Percentiles rank a stretch among this genome's conserved stretches.
Evolutionary conservation across 2,329 filamentous ascomycete genomes (phyloP).

Genomic region (Aspergillus pseudoglaucus): DNA sequence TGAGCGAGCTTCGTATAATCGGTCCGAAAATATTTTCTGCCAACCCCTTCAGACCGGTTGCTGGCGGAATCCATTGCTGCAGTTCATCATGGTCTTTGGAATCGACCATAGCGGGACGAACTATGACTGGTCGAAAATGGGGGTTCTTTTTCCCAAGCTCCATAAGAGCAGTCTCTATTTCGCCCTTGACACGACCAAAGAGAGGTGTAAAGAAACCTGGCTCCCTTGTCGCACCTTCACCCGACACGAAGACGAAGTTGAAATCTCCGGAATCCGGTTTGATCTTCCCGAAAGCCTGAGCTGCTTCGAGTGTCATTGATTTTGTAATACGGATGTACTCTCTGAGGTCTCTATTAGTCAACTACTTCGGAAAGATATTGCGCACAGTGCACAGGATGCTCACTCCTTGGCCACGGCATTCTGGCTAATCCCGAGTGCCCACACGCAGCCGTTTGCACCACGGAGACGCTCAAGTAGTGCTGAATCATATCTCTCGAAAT

Average conservation of each 20-base stretch:
- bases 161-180: slow-evolving; percentile 55
- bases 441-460: slow-evolving; percentile 63
- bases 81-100: slow-evolving; percentile 22
- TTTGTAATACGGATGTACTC: slow-evolving; percentile 64
- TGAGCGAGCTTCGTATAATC: slow-evolving; percentile 12
- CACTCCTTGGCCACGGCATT: slow-evolving; percentile 54
- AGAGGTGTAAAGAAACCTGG: slow-evolving; percentile 51
- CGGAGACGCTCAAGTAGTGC: slow-evolving; percentile 53
- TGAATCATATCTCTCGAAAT: slow-evolving; percentile 54
- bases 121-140: slow-evolving; percentile 47
- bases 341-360: slow-evolving; percentile 18
- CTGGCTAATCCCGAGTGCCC: slow-evolving; percentile 63
- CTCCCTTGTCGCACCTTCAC: slow-evolving; percentile 28
- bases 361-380: background rate
- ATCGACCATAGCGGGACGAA: slow-evolving; percentile 59
- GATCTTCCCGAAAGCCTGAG: slow-evolving; percentile 51
- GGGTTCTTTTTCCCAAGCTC: slow-evolving; percentile 39
- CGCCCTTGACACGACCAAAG: slow-evolving; percentile 61
- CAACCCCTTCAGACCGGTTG: slow-evolving; percentile 15
- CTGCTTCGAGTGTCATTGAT: slow-evolving; percentile 58
- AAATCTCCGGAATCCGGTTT: slow-evolving; percentile 44
- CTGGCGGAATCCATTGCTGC: slow-evolving; percentile 30
- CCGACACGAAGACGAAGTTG: slow-evolving; percentile 66
- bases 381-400: background rate
- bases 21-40: slow-evolving; percentile 14